Conservation (phyloP, 208 protist genomes). For the Wallacemonas sp. region DNA sequence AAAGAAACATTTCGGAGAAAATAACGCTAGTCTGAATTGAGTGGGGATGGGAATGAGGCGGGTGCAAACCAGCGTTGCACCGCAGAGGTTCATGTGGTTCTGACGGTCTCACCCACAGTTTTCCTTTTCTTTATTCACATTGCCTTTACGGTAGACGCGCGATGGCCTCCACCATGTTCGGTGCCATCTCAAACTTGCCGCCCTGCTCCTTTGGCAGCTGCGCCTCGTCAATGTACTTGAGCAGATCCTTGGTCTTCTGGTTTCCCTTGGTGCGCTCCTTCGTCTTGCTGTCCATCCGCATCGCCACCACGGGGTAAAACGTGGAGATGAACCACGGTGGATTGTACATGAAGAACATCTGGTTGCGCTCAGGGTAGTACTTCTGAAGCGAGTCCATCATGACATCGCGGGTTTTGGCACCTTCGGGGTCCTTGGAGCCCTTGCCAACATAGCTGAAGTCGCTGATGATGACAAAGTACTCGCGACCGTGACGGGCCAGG, state of each 20-base stretch:
- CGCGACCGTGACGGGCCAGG: conserved; percentile 17
- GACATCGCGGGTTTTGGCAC: conserved; percentile 24
- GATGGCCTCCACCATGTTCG: conserved; percentile 19
- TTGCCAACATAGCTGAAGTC: conserved; percentile 44
- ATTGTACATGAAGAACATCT: conserved; percentile 28
- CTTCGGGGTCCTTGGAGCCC: conserved; percentile 26
- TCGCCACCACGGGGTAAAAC: conserved; percentile 16
- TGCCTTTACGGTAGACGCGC: neutral
- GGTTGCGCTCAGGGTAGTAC: conserved; percentile 39
- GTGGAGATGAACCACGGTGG: conserved; percentile 38
- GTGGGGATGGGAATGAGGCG: too few species aligned
- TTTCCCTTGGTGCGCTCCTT: conserved; percentile 24
- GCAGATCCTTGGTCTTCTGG: conserved; percentile 29
- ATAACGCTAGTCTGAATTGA: too few species aligned
- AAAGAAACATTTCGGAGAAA: too few species aligned
- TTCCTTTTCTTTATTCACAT: neutral
- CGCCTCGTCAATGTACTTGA: conserved; percentile 25
- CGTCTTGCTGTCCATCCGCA: conserved; percentile 34
- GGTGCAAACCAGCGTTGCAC: too few species aligned
- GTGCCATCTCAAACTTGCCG: conserved; percentile 27
- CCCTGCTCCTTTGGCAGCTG: conserved; percentile 22
- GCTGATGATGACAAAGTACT: conserved; percentile 33
- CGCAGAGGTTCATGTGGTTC: too few species aligned
- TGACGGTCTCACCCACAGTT: neutral
- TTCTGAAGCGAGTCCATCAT: conserved; percentile 38